These are phyloP conservation scores for Claviceps citrina DNA, from an alignment of 2,329 filamentous ascomycete genomes.

Conservation along the genomic window DNA sequence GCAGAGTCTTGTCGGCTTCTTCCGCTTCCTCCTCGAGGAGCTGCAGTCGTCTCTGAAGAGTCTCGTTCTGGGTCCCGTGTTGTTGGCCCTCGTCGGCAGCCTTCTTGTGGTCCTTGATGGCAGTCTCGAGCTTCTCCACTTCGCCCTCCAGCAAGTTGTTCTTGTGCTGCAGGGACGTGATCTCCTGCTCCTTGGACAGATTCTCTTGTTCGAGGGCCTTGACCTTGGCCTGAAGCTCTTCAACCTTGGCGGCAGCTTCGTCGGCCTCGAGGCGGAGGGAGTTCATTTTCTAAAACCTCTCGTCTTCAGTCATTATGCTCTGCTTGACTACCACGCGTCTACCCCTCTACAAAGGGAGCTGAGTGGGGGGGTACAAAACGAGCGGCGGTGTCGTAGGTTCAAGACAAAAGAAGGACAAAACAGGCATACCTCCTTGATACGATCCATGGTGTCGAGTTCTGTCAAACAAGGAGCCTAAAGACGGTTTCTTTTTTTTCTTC, in stretches of 20 bases:
- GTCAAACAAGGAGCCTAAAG: slow-evolving; percentile 6
- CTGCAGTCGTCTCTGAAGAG: slow-evolving; percentile 80
- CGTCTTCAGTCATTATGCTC: slow-evolving; percentile 5
- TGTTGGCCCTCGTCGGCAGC: slow-evolving; percentile 67
- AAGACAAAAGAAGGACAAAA: not conserved
- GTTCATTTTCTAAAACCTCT: slow-evolving; percentile 66
- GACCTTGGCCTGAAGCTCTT: slow-evolving; percentile 76
- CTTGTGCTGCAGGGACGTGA: slow-evolving; percentile 90
- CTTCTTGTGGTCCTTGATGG: slow-evolving; percentile 77
- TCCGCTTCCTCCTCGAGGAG: slow-evolving; percentile 96
- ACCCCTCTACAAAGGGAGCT: slow-evolving; percentile 9
- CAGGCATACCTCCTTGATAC: slow-evolving; percentile 70
- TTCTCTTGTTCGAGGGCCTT: slow-evolving; percentile 91
- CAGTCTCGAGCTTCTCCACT: slow-evolving; percentile 79
- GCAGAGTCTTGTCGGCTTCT: slow-evolving; percentile 86
- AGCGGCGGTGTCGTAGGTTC: slow-evolving; percentile 6
- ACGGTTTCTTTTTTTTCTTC: slow-evolving; percentile 1
- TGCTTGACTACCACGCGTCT: not conserved
- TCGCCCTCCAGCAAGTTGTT: slow-evolving; percentile 80
- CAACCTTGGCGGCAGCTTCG: slow-evolving; percentile 62
- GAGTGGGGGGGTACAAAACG: slow-evolving; percentile 17
- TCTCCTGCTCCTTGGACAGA: slow-evolving; percentile 92
- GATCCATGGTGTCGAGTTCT: slow-evolving; percentile 49
- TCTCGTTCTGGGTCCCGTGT: slow-evolving; percentile 80
- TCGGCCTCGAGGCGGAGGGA: slow-evolving; percentile 88